phyloP scores from a whole-genome alignment of 441 rosid species.

The Brassica hybrid region DNA sequence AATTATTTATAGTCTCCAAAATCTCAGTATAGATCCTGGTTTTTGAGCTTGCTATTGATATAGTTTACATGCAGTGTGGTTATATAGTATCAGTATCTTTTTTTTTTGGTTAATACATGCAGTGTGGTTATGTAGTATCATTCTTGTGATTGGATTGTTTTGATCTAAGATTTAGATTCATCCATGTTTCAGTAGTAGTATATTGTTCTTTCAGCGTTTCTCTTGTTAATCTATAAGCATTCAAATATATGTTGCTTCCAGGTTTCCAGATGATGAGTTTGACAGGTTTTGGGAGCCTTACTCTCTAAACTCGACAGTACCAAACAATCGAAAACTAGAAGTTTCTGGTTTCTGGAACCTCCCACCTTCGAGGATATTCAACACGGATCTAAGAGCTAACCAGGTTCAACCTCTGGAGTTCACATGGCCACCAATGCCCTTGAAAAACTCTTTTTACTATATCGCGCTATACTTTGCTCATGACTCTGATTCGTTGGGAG shows the following conservation, averaged over 20 bases:
- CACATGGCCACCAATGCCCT: constrained; percentile 69
- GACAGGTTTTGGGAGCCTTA: constrained; percentile 86
- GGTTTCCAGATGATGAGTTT: constrained; percentile 83
- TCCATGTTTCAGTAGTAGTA: not conserved
- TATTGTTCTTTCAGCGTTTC: not conserved
- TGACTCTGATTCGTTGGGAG: constrained; percentile 47
- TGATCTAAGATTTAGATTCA: not conserved
- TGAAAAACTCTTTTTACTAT: constrained; percentile 51
- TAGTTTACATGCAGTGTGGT: not conserved
- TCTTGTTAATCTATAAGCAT: not conserved
- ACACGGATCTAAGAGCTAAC: constrained; percentile 54
- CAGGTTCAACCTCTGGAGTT: constrained; percentile 54
- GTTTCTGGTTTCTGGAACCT: constrained; percentile 90
- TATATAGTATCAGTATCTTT: not conserved
- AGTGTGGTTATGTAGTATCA: not conserved
- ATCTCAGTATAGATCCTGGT: not conserved
- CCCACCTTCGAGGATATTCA: constrained; percentile 75
- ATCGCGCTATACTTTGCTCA: constrained; percentile 90
- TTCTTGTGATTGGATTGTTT: not conserved
- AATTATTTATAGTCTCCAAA: too few relatives aligned
- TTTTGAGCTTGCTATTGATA: not conserved
- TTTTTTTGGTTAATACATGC: not conserved
- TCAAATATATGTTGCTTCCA: constrained; percentile 38
- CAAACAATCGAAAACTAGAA: constrained; percentile 55
- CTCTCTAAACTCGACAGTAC: constrained; percentile 36